Evolutionary conservation across 2,329 filamentous ascomycete genomes (phyloP), one percentile per base, ranked within the genome.

Genomic region (Dothiorella sarmentorum): DNA sequence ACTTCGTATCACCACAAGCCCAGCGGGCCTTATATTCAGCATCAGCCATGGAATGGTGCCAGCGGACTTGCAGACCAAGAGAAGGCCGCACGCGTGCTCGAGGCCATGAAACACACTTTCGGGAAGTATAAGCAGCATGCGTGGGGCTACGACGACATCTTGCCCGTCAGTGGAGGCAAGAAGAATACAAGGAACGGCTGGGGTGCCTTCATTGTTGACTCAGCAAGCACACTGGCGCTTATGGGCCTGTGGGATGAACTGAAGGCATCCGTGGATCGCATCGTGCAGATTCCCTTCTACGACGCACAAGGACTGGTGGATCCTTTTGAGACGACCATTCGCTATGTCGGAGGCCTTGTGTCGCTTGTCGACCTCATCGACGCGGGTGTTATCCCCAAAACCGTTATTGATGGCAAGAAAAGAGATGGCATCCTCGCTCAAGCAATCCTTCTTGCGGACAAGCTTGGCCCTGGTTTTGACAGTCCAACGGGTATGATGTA

Each of bases 191-290:
- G 72, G 33, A 75, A 75, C 62, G 74, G 74, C 15, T 76, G 74
- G 74, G 74, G 74, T 7, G 74, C 71, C 5, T 75, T 75, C 62
- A 75, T 76, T 17, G 73, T 76, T 3, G 74, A 76, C 58, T 69
- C 72, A 18, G 68, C 71, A 7, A 71, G 71, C 9, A 76, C 74
- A 1, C 60, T 76, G 35, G 73, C 69, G 15, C 62, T 76, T 31
- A 76, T 76, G 74, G 73, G 70, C 2, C 62, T 76, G 17, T 76
- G 73, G 73, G 71, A 75, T 33, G 74, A 77, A 66, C 67, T 78
- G 62, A 65, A 66, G 56, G 63, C 69, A 37, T 69, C 67, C 7
- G 60, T 76, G n/a, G 67, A 75, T 47, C 70, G 73, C 43, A 75
- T 76, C 22, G 61, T 73, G 52, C 61, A 64, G 5, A 69, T 75